These are phyloP conservation scores for Alternaria panax DNA, from an alignment of 2,329 filamentous ascomycete genomes.

Conservation along the genomic window DNA sequence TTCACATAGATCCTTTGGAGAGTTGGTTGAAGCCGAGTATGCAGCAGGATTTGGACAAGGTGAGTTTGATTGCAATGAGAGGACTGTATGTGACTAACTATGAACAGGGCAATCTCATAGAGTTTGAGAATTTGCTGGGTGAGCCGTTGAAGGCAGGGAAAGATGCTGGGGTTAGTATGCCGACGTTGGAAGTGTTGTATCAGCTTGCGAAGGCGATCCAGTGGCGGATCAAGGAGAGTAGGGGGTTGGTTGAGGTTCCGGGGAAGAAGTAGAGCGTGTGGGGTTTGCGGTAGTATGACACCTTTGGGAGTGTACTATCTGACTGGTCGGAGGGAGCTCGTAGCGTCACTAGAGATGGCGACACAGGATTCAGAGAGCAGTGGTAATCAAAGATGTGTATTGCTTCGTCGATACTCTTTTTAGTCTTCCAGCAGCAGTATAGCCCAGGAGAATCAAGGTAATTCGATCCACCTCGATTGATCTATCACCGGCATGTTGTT, in stretches of 20 bases:
- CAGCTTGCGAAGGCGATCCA: slow-evolving; percentile 59
- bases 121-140: slow-evolving; percentile 64
- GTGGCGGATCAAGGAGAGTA: slow-evolving; percentile 56
- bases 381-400: background rate
- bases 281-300: background rate
- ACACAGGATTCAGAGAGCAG: background rate
- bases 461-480: background rate
- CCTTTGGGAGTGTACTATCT: background rate
- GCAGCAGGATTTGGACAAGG: slow-evolving; percentile 62
- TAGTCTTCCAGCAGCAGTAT: background rate
- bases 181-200: slow-evolving; percentile 60
- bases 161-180: slow-evolving; percentile 58
- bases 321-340: background rate
- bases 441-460: background rate
- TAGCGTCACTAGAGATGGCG: too few relatives aligned
- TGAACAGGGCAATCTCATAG: slow-evolving; percentile 60
- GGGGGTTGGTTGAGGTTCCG: slow-evolving; percentile 49
- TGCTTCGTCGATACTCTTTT: too few relatives aligned
- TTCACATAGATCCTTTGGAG: slow-evolving; percentile 59
- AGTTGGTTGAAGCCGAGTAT: slow-evolving; percentile 62
- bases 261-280: background rate
- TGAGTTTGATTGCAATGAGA: slow-evolving; percentile 20
- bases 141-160: slow-evolving; percentile 64
- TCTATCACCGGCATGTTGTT: background rate
- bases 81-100: too few relatives aligned